Percentiles rank a stretch among this genome's conserved stretches.
phyloP scores from a whole-genome alignment of 23 red algal species.

The Chondrus crispus region DNA sequence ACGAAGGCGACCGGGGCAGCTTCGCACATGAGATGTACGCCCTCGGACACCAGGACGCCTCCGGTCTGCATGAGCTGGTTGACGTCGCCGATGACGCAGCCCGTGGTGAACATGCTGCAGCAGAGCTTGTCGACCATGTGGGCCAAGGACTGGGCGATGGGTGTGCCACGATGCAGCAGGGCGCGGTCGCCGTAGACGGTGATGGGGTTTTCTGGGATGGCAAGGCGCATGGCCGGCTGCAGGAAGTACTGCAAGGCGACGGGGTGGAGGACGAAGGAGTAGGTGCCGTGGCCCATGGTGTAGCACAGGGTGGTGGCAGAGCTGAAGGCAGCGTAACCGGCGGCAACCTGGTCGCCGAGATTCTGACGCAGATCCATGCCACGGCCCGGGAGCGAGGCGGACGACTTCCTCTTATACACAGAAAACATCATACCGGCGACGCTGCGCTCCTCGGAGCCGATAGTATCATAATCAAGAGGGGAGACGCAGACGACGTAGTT shows the following conservation, averaged over 20 bases:
- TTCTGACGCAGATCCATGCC: constrained; percentile 84
- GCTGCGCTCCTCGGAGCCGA: constrained; percentile 38
- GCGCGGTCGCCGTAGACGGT: constrained; percentile 55
- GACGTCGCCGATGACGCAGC: constrained; percentile 77
- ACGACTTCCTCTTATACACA: constrained; percentile 83
- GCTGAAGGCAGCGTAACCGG: constrained; percentile 82
- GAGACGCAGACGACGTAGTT: constrained; percentile 95
- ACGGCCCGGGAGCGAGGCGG: constrained; percentile 80
- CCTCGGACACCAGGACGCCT: constrained; percentile 71
- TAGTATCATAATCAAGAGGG: constrained; percentile 74
- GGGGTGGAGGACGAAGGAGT: constrained; percentile 95
- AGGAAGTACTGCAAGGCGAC: constrained; percentile 96
- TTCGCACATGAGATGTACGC: constrained; percentile 91
- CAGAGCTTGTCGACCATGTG: constrained; percentile 37
- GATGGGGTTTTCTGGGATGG: constrained; percentile 52
- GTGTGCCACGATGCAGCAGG: constrained; percentile 7
- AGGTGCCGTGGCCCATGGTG: constrained; percentile 92
- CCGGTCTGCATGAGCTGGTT: constrained; percentile 80
- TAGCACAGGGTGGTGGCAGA: constrained; percentile 90
- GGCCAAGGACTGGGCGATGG: constrained; percentile 11
- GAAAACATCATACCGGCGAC: constrained; percentile 88
- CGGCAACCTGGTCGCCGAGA: constrained; percentile 86
- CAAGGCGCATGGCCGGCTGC: constrained; percentile 64
- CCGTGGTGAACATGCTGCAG: constrained; percentile 65
- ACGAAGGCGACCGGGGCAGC: constrained; percentile 91